Evolutionary conservation across 305 asterid genomes (phyloP).

Genomic region (Fraxinus paxiana): DNA sequence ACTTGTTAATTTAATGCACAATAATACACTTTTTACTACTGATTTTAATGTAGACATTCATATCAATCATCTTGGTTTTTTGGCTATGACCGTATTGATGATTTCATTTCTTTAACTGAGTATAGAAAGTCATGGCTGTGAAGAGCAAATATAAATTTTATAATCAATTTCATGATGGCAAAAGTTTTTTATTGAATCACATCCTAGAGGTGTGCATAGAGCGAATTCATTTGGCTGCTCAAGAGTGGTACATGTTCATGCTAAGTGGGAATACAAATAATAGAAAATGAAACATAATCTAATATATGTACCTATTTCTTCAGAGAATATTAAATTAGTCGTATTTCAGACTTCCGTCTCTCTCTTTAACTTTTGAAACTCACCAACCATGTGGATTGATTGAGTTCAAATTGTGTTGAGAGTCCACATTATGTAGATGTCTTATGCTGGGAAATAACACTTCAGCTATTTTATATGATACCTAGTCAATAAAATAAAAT

Average conservation of each 20-base stretch:
- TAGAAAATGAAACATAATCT: background rate
- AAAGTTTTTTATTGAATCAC: background rate
- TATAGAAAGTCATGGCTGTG: background rate
- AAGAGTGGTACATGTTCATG: background rate
- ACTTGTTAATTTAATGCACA: background rate
- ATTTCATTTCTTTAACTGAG: background rate
- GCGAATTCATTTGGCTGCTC: background rate
- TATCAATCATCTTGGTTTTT: background rate
- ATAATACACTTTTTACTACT: background rate
- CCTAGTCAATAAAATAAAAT: background rate
- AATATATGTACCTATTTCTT: background rate
- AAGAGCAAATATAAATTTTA: background rate
- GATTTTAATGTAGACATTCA: background rate
- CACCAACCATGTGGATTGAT: background rate
- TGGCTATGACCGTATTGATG: background rate
- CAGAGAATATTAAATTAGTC: background rate
- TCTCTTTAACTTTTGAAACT: background rate
- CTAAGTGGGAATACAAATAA: background rate
- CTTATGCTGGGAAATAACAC: background rate
- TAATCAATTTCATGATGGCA: background rate
- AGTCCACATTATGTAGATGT: background rate
- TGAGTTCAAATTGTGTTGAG: background rate
- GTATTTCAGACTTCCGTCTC: background rate
- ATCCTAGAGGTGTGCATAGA: background rate
- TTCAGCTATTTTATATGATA: background rate